Evolutionary conservation across 805 yeast species (phyloP).

Genomic region (Millerozyma miso): DNA sequence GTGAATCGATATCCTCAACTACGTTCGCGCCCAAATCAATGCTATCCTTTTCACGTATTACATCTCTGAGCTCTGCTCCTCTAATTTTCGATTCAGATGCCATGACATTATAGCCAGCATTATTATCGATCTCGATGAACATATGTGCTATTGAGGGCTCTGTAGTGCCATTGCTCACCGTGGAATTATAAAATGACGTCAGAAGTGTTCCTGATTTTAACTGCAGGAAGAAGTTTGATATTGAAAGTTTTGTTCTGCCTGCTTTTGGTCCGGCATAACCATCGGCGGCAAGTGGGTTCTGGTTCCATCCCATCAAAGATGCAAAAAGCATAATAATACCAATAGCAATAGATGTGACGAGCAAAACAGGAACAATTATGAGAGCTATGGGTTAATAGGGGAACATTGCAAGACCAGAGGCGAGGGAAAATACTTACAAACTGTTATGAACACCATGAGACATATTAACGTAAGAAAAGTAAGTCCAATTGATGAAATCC

Average conservation of each 20-base stretch:
- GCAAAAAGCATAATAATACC: constrained; percentile 1
- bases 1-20: constrained; percentile 1
- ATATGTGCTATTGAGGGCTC: not conserved
- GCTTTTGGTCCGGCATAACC: not conserved
- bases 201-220: not conserved
- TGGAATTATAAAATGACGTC: not conserved
- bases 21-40: constrained; percentile 1
- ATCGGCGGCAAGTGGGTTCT: constrained; percentile 3
- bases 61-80: constrained; percentile 1
- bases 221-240: not conserved
- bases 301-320: not conserved
- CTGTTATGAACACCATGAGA: constrained; percentile 7
- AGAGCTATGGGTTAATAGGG: not conserved
- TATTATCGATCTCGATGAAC: not conserved
- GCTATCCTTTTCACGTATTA: constrained; percentile 1
- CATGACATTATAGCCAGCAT: not conserved
- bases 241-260: not conserved
- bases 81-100: not conserved
- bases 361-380: constrained; percentile 1
- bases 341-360: not conserved
- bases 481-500: constrained; percentile 11
- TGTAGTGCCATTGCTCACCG: not conserved
- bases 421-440: constrained; percentile 9
- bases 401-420: not conserved
- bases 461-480: constrained; percentile 7